These are phyloP conservation scores for Glycine tomentella DNA, from an alignment of 306 rosid species.

Conservation along the genomic window DNA sequence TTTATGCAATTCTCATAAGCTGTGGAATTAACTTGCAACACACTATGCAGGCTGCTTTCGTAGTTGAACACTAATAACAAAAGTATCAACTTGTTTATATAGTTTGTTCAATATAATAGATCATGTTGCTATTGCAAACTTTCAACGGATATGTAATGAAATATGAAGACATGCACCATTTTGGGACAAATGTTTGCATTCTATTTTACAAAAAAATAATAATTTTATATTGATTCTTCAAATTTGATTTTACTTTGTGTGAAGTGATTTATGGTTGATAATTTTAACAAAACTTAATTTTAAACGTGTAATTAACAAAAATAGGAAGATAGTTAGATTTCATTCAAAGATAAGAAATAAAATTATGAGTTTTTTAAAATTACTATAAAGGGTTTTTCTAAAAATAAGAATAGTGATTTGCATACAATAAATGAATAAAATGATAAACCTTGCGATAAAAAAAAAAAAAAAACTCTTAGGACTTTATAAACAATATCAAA, in stretches of 20 bases:
- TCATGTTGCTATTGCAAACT: not conserved
- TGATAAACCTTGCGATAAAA: no score
- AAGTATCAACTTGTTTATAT: conserved; percentile 1
- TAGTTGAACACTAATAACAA: conserved; percentile 38
- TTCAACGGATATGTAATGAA: not conserved
- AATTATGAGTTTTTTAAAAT: not conserved
- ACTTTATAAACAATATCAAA: no score
- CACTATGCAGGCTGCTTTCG: conserved; percentile 7
- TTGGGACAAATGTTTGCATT: not conserved
- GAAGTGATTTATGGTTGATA: not conserved
- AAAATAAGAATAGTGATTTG: not conserved
- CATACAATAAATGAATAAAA: not conserved
- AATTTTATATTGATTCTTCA: not conserved
- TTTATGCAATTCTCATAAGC: conserved; percentile 35
- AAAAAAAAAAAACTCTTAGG: no score
- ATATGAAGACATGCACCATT: not conserved
- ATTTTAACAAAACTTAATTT: not conserved
- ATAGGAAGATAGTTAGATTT: not conserved
- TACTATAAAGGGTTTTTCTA: not conserved
- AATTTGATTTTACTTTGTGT: not conserved
- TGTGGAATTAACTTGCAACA: conserved; percentile 27
- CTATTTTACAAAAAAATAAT: not conserved
- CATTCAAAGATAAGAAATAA: not conserved
- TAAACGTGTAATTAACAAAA: not conserved
- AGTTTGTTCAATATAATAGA: not conserved